A percentile compares a stretch with the other conserved stretches of the same genome.
Conservation (phyloP, 2,329 filamentous ascomycete species). For the Lasiodiplodia theobromae region DNA sequence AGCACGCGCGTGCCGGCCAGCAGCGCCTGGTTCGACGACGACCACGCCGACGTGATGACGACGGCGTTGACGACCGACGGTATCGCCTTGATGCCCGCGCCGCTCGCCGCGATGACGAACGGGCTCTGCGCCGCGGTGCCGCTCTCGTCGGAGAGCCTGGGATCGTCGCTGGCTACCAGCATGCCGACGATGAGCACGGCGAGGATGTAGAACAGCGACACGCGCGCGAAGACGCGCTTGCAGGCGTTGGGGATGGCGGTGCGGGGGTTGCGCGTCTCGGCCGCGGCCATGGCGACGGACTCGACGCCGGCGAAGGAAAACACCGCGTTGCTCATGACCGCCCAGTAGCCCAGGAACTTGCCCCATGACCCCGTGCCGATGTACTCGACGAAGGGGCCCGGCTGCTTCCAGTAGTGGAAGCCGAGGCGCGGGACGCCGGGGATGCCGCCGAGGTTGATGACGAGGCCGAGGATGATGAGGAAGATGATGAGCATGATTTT, state of each 20-base stretch:
- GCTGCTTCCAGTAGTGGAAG: constrained; percentile 54
- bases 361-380: constrained; percentile 63
- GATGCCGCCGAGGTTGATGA: constrained; percentile 56
- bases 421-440: constrained; percentile 51
- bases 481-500: constrained; percentile 57
- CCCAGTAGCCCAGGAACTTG: constrained; percentile 66
- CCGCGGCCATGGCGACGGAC: constrained; percentile 62
- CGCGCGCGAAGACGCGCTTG: constrained; percentile 81
- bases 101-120: constrained; percentile 69
- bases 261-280: constrained; percentile 62
- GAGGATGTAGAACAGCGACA: constrained; percentile 79
- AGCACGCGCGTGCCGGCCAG: constrained; percentile 62
- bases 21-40: constrained; percentile 62
- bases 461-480: constrained; percentile 55
- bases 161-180: constrained; percentile 68
- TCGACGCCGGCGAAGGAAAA: constrained; percentile 63
- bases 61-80: constrained; percentile 66
- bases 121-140: constrained; percentile 68
- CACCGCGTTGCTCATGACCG: constrained; percentile 58
- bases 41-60: constrained; percentile 62
- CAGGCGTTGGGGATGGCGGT: constrained; percentile 72
- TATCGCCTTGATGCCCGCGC: constrained; percentile 60
- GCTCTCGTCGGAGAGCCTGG: constrained; percentile 61
- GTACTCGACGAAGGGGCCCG: constrained; percentile 69
- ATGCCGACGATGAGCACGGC: constrained; percentile 78